Base-by-base conservation (phyloP, 768 basidiomycete species). In the Gloeophyllum trabeum region DNA sequence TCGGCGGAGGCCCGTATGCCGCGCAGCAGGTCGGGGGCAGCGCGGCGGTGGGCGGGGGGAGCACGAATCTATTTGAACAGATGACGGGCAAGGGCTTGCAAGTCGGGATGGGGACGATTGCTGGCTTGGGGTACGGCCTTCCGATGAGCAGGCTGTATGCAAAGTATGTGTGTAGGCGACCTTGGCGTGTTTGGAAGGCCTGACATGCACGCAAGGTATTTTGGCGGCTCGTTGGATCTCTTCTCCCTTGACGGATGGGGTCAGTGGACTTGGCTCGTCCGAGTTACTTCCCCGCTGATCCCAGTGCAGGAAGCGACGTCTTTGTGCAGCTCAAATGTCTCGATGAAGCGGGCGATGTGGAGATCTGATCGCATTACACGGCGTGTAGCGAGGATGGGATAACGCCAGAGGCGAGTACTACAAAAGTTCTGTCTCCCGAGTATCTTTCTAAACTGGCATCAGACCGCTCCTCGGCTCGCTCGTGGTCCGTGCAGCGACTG, bases 241-340 rank as follows among this genome's bases (percentile, higher is more conserved):
- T 73, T 85, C 46, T 80, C 83, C 1, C 57, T 93, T 36, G 82
- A 90, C 56, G 85, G 88, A 7, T 89, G 85, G 85, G 87, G 86
- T 75, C 52, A 55, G 71, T 57, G 28, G 26, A 41, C 32, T 28
- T 24, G 6, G 25, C 42, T 35, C 7, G 19, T 38, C 16, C 5
- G n/a, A 1, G 13, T 14, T 7, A 25, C 19, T 10, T 37, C 6
- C 26, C 24, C n/a, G 35, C 44, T 52, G 24, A 55, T 41, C 21
- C 12, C 4, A 6, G 12, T 19, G 26, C 52, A 67, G 70, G 73
- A 1, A 67, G 66, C 26, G 76, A 72, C 43, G 71, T 73, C 16
- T 70, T 75, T 42, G 60, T 79, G 41, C 76, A 73, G 46, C 53
- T 78, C 20, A 59, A 74, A 42, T 68, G 70, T 43, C 59, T 78